Percentiles rank a stretch among this genome's conserved stretches.
phyloP scores from a whole-genome alignment of 352 stramenopile genomes.

The Globisporangium emineosum region DNA sequence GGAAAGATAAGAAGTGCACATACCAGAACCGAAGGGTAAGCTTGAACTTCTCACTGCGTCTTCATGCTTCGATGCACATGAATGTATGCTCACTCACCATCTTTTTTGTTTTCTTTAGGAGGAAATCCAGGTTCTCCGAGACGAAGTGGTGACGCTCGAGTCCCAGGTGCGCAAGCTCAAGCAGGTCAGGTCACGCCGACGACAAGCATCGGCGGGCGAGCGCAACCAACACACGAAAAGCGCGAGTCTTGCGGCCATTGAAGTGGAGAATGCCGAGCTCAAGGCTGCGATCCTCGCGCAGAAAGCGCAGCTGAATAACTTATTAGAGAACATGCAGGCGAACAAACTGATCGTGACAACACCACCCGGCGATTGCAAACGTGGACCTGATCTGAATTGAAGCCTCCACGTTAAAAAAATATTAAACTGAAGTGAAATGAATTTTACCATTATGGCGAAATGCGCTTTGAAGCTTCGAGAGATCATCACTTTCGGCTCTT shows the following conservation, averaged over 20 bases:
- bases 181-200: slow-evolving; percentile 2
- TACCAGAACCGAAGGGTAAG: slow-evolving; percentile 18
- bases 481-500: slow-evolving; percentile 2
- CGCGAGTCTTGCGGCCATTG: neutral
- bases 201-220: neutral
- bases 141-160: slow-evolving; percentile 15
- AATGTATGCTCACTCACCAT: neutral
- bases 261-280: slow-evolving; percentile 15
- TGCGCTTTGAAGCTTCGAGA: neutral
- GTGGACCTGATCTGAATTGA: neutral
- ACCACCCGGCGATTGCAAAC: neutral
- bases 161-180: slow-evolving; percentile 16
- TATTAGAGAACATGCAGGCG: slow-evolving; percentile 13
- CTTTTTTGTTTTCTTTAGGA: neutral
- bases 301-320: slow-evolving; percentile 16
- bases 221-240: neutral
- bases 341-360: slow-evolving; percentile 3
- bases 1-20: slow-evolving; percentile 15
- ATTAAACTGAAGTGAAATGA: neutral
- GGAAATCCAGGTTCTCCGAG: slow-evolving; percentile 16
- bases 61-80: too few species aligned
- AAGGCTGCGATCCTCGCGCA: slow-evolving; percentile 16
- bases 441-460: neutral
- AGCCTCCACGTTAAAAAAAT: neutral
- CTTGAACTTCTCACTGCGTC: neutral